Base-by-base conservation (phyloP, 169 alveolate genomes). In the Eimeria maxima region DNA sequence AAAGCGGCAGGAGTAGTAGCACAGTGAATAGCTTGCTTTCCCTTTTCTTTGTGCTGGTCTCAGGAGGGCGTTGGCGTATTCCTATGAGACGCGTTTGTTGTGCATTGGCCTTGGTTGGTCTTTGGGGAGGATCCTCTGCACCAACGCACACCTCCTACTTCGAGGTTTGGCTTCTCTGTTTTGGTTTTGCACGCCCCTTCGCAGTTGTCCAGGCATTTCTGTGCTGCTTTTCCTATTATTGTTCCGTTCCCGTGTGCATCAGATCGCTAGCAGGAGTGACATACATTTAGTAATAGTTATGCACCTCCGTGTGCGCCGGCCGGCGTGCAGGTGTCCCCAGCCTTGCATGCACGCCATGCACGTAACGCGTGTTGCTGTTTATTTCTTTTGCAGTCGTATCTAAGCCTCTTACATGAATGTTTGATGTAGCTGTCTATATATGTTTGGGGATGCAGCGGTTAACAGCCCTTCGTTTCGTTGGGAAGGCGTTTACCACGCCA, bases 41-140 rank as follows among this genome's bases (percentile, higher is more conserved):
- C 20, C 50, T 8, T 60, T 65, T 24, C 22, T 44, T 18, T 3
- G 20, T 87, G 29, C n/a, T 33, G 5, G 7, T 38, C 29, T n/a
- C 86, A 93, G 96, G 73, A 93, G 42, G 24, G 91, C 96, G 16
- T 33, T 93, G 69, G 4, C 88, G 11, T 80, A 57, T 90, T 65
- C 88, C 55, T 71, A 90, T 47, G 93, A 93, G 55, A 33, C 96
- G 53, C 96, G 96, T 38, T 69, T 93, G 60, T 45, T 93, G 81
- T 76, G 93, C 74, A 53, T 93, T 29, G 96, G 96, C 65, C 86
- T 93, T n/a, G 96, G 96, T 55, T 93, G 96, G 96, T 24, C 93
- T 33, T 47, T 81, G 84, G 96, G 92, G 4, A 92, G 84, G 42
- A 29, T 87, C 20, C 73, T 93, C 65, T 93, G 78, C 86, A 80